Percentiles rank a stretch among this genome's conserved stretches.
Evolutionary conservation across 2,329 filamentous ascomycete genomes (phyloP).

Genomic region (Ophiostoma sp.): DNA sequence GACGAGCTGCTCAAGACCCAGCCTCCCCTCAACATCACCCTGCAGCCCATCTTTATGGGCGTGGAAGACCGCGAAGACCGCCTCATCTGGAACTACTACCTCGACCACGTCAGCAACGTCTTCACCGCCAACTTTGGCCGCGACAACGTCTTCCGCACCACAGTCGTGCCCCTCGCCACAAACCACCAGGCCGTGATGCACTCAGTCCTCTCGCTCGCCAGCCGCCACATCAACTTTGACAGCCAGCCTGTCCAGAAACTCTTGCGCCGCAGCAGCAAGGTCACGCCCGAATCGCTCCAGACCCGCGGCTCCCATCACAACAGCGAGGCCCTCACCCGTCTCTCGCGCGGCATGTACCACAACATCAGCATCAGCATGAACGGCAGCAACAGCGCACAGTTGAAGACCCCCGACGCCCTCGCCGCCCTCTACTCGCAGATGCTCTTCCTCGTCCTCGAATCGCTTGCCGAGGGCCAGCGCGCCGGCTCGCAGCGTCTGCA

Average conservation of each 20-base stretch:
- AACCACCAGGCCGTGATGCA: conserved; percentile 82
- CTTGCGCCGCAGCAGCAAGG: conserved; percentile 45
- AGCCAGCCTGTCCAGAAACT: conserved; percentile 53
- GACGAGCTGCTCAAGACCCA: conserved; percentile 46
- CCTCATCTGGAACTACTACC: conserved; percentile 78
- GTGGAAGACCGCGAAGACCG: conserved; percentile 76
- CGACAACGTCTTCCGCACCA: conserved; percentile 79
- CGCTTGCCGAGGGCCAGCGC: conserved; percentile 51
- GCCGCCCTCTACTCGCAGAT: conserved; percentile 53
- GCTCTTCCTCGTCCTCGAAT: conserved; percentile 56
- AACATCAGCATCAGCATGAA: conserved; percentile 42
- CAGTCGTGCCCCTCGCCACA: conserved; percentile 75
- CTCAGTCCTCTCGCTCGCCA: conserved; percentile 76
- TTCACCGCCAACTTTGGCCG: conserved; percentile 76
- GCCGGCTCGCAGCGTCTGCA: conserved; percentile 72
- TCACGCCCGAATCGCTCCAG: conserved; percentile 44
- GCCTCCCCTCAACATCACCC: conserved; percentile 49
- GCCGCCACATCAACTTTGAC: conserved; percentile 64
- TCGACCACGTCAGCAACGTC: conserved; percentile 70
- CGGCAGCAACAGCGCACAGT: conserved; percentile 22
- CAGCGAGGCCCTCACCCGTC: conserved; percentile 43
- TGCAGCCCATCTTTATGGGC: conserved; percentile 68
- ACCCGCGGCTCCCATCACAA: conserved; percentile 53
- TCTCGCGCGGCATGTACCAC: background rate
- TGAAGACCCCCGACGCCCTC: conserved; percentile 39